Evolutionary conservation across 2,329 filamentous ascomycete species (phyloP), one percentile per base, ranked within the genome.

Genomic region (Exophiala bonariae): DNA sequence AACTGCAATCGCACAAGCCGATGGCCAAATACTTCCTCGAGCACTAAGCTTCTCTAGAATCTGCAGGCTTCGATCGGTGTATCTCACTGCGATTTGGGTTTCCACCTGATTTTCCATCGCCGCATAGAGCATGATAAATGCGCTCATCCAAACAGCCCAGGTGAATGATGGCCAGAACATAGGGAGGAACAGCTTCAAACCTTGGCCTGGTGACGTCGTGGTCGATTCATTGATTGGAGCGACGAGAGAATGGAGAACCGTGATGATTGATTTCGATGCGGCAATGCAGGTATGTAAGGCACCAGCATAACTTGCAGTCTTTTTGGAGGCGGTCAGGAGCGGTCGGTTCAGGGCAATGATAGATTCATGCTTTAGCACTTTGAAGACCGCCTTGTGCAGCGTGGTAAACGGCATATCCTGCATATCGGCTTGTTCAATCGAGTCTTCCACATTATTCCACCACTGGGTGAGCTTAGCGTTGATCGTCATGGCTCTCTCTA

Each of bases 131-230:
- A 79, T 57, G 16, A 79, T 71, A 31, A 79, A 74, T 1, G 72
- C 73, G 47, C 74, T 76, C 54, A 78, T 78, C 76, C 76, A 79
- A 0, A 75, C 65, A 1, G 70, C 71, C 75, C 76, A 78, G 0
- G 75, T 78, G 31, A 76, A 76, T 0, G 74, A 75, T 2, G 75
- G 75, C 73, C 75, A 78, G 0, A 75, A 59, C 18, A 79, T 59
- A 0, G 72, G 68, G 5, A 22, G 50, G 45, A 47, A 31, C 7
- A n/a, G 6, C 9, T 23, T 26, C 23, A 16, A 13, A 40, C n/a
- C 13, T 31, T 17, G 17, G 4, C 16, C 16, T 4, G 44, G 35
- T 16, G 26, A 33, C 16, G 16, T 18, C 16, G n/a, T 20, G 4
- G 19, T 37, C 11, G 35, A 32, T 8, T 37, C 26, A n/a, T 17